Evolutionary conservation across 345 rosid species (phyloP).

Genomic region (Abelmoschus esculentus): DNA sequence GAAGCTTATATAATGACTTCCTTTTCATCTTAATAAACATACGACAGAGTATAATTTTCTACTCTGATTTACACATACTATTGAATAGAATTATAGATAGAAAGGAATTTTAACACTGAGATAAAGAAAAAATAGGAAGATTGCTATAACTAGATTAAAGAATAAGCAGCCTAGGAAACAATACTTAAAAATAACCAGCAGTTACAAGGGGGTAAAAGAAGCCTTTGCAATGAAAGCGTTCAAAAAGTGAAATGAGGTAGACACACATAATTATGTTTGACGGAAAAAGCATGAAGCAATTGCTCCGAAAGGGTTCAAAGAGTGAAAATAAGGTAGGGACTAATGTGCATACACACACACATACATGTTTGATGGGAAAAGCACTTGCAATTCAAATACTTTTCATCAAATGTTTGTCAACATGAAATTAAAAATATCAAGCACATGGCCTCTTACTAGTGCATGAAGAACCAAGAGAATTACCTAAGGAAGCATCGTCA

Average conservation of each 20-base stretch:
- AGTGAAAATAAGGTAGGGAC: no score
- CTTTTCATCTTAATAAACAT: no score
- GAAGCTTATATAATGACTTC: no score
- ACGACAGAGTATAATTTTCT: no score
- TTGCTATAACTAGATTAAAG: neutral
- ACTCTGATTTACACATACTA: no score
- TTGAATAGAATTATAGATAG: neutral
- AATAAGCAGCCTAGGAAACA: neutral
- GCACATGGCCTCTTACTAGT: neutral
- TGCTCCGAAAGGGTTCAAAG: no score
- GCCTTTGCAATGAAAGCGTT: neutral
- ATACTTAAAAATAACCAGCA: neutral
- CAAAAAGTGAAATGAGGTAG: neutral
- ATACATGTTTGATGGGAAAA: neutral
- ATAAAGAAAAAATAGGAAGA: neutral
- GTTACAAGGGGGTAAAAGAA: neutral
- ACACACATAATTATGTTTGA: neutral
- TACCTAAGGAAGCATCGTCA: slow-evolving; percentile 36
- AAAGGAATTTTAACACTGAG: neutral
- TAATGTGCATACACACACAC: no score
- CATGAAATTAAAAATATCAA: neutral
- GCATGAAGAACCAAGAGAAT: neutral
- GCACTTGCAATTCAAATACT: neutral
- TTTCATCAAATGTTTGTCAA: neutral
- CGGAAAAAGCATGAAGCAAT: no score